These are phyloP conservation scores for Vanrija sp. DNA, from an alignment of 1,284 basidiomycete species.

Conservation along the genomic window DNA sequence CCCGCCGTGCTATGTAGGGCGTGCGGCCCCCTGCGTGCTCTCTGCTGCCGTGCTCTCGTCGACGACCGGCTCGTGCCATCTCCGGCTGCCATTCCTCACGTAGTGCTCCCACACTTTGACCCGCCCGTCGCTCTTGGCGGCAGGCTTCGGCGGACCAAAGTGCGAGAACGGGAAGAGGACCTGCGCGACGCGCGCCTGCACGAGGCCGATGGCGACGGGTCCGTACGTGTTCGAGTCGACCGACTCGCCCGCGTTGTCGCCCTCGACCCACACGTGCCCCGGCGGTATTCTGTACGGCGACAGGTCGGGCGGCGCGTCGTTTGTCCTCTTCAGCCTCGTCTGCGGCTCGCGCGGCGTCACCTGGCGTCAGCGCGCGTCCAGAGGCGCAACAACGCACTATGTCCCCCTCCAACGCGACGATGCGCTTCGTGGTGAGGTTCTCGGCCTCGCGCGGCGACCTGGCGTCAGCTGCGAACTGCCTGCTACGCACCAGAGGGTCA, in stretches of 20 bases:
- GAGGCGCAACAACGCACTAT: slow-evolving; percentile 34
- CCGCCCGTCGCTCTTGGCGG: slow-evolving; percentile 33
- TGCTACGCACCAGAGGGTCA: slow-evolving; percentile 49
- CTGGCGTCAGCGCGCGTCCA: slow-evolving; percentile 16
- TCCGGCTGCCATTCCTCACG: no score
- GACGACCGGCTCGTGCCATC: no score
- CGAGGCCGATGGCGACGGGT: slow-evolving; percentile 51
- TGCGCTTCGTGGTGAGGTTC: slow-evolving; percentile 53
- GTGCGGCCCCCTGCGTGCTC: background rate
- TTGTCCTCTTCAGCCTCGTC: no score
- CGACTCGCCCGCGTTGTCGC: slow-evolving; percentile 52
- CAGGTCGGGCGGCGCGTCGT: slow-evolving; percentile 38
- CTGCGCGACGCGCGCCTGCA: slow-evolving; percentile 47
- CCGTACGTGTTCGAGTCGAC: slow-evolving; percentile 54
- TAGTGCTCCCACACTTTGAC: slow-evolving; percentile 12
- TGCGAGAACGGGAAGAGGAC: slow-evolving; percentile 50
- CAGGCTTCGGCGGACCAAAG: slow-evolving; percentile 19
- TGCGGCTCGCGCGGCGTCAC: slow-evolving; percentile 34
- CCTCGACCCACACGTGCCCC: slow-evolving; percentile 56
- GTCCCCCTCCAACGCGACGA: slow-evolving; percentile 55
- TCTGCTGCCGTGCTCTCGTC: no score
- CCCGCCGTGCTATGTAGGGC: background rate
- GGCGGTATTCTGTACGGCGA: slow-evolving; percentile 45
- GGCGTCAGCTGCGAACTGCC: background rate
- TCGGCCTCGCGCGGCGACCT: slow-evolving; percentile 53